Conservation (phyloP, 208 protist genomes). For the Trypanosoma vivax region DNA sequence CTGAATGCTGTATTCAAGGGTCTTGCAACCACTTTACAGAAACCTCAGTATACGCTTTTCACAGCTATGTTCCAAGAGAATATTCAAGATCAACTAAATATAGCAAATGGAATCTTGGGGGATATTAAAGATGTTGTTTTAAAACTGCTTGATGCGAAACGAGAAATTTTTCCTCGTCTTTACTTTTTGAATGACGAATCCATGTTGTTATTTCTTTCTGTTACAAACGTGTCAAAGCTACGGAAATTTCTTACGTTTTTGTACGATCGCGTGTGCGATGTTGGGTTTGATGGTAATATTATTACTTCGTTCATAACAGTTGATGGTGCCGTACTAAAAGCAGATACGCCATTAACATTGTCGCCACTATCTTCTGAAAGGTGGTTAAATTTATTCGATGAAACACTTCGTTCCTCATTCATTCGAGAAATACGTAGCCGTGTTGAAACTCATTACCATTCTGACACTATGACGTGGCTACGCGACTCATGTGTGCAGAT, state of each 20-base stretch:
- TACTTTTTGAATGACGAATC: slow-evolving; percentile 88
- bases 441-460: slow-evolving; percentile 26
- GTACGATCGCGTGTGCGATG: slow-evolving; percentile 43
- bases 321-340: slow-evolving; percentile 44
- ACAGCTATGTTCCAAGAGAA: slow-evolving; percentile 88
- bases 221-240: slow-evolving; percentile 32
- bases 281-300: slow-evolving; percentile 29
- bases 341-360: slow-evolving; percentile 28
- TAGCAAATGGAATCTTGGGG: slow-evolving; percentile 82
- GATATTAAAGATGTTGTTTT: slow-evolving; percentile 84
- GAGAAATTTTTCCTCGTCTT: slow-evolving; percentile 88
- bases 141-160: slow-evolving; percentile 89
- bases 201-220: slow-evolving; percentile 73
- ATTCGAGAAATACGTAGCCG: slow-evolving; percentile 36
- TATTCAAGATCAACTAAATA: slow-evolving; percentile 82
- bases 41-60: slow-evolving; percentile 87
- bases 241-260: slow-evolving; percentile 51
- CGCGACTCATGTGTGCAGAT: slow-evolving; percentile 57
- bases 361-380: slow-evolving; percentile 34
- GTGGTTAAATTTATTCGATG: slow-evolving; percentile 73
- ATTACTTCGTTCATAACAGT: slow-evolving; percentile 39
- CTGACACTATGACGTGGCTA: slow-evolving; percentile 45
- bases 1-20: slow-evolving; percentile 20
- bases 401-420: slow-evolving; percentile 41
- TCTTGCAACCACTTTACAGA: slow-evolving; percentile 33